Evolutionary conservation across 129 eudicot species (phyloP).

Genomic region (Artemisia tridentata): DNA sequence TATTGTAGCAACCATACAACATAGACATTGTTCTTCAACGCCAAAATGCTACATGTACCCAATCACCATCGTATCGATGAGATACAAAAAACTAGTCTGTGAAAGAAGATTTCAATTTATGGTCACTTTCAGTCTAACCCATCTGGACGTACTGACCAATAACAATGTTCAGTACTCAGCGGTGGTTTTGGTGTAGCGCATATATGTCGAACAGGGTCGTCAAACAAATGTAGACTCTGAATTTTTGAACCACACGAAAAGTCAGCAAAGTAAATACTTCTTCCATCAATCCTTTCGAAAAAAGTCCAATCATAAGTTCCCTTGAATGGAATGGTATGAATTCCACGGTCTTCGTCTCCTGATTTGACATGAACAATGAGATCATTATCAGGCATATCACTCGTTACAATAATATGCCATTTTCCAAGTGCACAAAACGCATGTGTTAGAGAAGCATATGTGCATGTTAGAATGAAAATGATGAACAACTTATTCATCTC

Average conservation of each 20-base stretch:
- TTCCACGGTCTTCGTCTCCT: neutral
- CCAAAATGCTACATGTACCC: neutral
- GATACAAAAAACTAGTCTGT: neutral
- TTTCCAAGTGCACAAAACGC: no score
- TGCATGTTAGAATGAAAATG: no score
- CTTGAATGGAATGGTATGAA: neutral
- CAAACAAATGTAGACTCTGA: no score
- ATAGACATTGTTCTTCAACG: neutral
- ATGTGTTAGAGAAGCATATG: no score
- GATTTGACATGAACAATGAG: no score
- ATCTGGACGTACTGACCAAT: neutral
- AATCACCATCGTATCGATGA: neutral
- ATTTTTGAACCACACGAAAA: no score
- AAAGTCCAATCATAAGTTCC: neutral
- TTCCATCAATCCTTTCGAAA: neutral
- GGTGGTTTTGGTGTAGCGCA: accelerated
- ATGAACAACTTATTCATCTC: no score
- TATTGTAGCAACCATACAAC: no score
- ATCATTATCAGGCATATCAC: no score
- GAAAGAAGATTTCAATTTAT: no score
- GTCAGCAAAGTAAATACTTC: neutral
- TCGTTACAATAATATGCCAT: no score
- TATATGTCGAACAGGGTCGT: neutral
- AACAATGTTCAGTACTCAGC: neutral
- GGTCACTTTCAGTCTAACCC: no score